These are phyloP conservation scores for Verticillium longisporum DNA, from an alignment of 2,329 filamentous ascomycete genomes.

Conservation along the genomic window DNA sequence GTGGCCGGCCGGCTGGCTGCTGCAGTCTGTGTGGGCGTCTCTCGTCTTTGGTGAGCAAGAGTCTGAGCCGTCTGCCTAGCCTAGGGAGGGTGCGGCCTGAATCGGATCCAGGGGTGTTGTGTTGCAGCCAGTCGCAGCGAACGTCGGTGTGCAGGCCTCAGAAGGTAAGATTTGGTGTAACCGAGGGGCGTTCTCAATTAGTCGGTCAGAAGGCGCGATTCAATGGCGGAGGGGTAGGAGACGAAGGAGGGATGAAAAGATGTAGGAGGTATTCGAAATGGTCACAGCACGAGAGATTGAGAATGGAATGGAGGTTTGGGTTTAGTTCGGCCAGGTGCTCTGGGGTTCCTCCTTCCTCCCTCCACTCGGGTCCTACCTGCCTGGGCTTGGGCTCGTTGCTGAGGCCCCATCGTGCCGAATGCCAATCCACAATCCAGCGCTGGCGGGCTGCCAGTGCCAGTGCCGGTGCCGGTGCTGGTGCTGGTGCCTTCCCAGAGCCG, in stretches of 20 bases:
- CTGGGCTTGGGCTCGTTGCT: background rate
- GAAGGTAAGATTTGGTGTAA: background rate
- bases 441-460: background rate
- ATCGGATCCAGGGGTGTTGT: background rate
- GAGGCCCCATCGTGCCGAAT: background rate
- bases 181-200: background rate
- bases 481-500: background rate
- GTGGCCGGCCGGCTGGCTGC: background rate
- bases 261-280: background rate
- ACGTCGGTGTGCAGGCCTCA: background rate
- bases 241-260: background rate
- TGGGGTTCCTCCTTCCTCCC: background rate
- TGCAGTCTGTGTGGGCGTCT: background rate
- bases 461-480: background rate
- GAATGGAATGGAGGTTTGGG: background rate
- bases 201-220: background rate
- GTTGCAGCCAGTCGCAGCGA: background rate
- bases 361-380: background rate
- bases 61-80: background rate
- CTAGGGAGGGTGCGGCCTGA: background rate
- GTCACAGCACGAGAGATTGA: background rate
- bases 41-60: background rate
- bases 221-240: background rate
- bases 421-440: background rate
- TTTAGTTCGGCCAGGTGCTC: background rate